Base-by-base conservation (phyloP, 257 asterid species). In the Leptodermis oblonga region DNA sequence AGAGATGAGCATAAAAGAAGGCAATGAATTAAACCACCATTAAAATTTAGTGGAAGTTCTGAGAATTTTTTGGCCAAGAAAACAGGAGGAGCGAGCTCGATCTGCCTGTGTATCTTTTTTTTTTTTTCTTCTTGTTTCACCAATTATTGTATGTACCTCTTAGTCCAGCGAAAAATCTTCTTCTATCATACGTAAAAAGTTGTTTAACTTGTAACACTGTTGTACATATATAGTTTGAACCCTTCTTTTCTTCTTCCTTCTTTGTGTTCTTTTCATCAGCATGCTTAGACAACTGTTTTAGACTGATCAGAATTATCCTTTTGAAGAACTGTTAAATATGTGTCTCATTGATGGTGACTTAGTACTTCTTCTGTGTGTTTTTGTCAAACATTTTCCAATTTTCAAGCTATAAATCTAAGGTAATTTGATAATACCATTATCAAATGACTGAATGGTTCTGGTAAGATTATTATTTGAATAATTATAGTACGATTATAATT, bases 1-100 rank as follows among this genome's bases (percentile, higher is more conserved):
- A 58, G 96, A 86, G 46, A 88, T 88, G 98, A 88, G 89, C 83
- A 88, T 90, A 73, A 83, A 84, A 81, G 96, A 92, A 83, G 97
- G 86, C 74, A 90, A 84, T 68, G 96, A 92, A 76, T 67, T 70
- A 41, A 73, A 86, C 87, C 85, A 83, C 77, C 90, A 88, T 54
- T 77, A n/a, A n/a, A n/a, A n/a, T n/a, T n/a, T n/a, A n/a, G n/a
- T 81, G 77, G 94, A 90, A 34, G 45, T 42, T 22, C 30, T 15
- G 62, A 6, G 10, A 66, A 18, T 39, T 70, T 53, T 51, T 56
- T 33, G 17, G 13, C 28, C 53, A 58, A 68, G 51, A 54, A 46
- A n/a, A n/a, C 31, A 67, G 62, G 51, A 66, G 68, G 1, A 36
- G 66, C 41, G 34, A n/a, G n/a, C n/a, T n/a, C n/a, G n/a, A 62